Evolutionary conservation across 108 stramenopile species (phyloP).

Genomic region (Nitzschia putrida): DNA sequence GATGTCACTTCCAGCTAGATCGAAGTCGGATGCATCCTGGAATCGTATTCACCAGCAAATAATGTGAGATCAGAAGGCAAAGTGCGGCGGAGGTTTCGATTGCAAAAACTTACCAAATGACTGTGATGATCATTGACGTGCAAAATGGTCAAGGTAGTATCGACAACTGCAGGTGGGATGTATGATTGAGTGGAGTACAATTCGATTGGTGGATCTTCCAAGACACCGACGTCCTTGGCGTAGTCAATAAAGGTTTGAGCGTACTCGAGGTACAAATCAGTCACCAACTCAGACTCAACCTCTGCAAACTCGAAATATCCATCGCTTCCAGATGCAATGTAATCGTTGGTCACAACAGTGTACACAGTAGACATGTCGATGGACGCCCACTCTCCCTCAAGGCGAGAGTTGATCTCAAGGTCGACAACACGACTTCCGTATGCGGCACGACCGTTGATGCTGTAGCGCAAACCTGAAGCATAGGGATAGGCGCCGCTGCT

Average conservation of each 20-base stretch:
- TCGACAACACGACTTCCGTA: conserved; percentile 32
- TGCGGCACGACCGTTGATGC: conserved; percentile 24
- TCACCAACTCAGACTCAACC: conserved; percentile 19
- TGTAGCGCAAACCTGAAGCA: conserved; percentile 51
- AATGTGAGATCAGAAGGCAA: too few relatives aligned
- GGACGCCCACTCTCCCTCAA: conserved; percentile 38
- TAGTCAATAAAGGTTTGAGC: conserved; percentile 54
- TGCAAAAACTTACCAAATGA: conserved; percentile 36
- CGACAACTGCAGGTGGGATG: too few relatives aligned
- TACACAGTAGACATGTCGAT: conserved; percentile 36
- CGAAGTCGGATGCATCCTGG: too few relatives aligned
- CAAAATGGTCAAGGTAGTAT: conserved; percentile 21
- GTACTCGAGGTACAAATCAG: conserved; percentile 43
- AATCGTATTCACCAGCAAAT: too few relatives aligned
- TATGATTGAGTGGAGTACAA: conserved; percentile 49
- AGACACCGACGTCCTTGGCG: conserved; percentile 2
- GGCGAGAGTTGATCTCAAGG: conserved; percentile 45
- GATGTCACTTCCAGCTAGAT: too few relatives aligned
- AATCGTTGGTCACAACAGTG: conserved; percentile 51
- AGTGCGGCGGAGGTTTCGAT: too few relatives aligned
- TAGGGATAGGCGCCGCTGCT: conserved; percentile 42
- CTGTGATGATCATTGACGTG: conserved; percentile 63
- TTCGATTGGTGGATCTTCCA: conserved; percentile 22
- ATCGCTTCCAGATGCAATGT: conserved; percentile 47
- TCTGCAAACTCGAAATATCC: conserved; percentile 45